Evolutionary conservation across 2,329 filamentous ascomycete species (phyloP), one percentile per base, ranked within the genome.

Genomic region (Pleurostoma richardsiae): DNA sequence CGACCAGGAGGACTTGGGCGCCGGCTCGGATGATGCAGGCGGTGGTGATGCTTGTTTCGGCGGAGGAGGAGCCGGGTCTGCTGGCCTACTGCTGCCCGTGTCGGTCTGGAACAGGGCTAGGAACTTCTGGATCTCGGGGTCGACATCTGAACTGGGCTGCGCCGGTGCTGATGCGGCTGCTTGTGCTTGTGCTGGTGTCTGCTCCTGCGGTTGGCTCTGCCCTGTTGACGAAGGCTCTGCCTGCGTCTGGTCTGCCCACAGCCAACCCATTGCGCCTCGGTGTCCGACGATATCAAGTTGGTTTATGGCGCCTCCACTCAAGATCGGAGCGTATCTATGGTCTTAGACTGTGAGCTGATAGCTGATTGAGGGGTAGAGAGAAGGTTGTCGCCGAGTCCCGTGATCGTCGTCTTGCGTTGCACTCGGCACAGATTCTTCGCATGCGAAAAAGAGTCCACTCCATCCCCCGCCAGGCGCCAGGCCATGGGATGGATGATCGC

Each of bases 111-210:
- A 63, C 52, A 75, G 69, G 40, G 72, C 63, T 54, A 79, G 60
- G 63, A 82, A 79, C 56, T 75, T 76, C 56, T 73, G 70, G 52
- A 82, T 65, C 57, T 81, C 79, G 30, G 72, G 70, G 57, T 80
- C 76, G 55, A 59, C 53, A 29, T 59, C 56, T 27, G 45, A 36
- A 6, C 29, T 33, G 30, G 40, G 29, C 29, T 49, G 28, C 5
- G 52, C 27, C 11, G 50, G 39, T 38, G 50, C 40, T 41, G 56
- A 44, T 36, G 55, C 47, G 33, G 51, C 30, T 27, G 45, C 39
- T 7, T 47, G 44, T 30, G 47, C 29, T 36, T 43, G 40, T 19
- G 44, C 45, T 39, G 49, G 47, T 43, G 40, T 59, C 43, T 45
- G 40, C 41, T 39, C 49, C 44, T 11, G 45, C 42, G 28, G 19